Conservation (phyloP, 2,329 filamentous ascomycete genomes). For the Magnaporthiopsis incrustans region DNA sequence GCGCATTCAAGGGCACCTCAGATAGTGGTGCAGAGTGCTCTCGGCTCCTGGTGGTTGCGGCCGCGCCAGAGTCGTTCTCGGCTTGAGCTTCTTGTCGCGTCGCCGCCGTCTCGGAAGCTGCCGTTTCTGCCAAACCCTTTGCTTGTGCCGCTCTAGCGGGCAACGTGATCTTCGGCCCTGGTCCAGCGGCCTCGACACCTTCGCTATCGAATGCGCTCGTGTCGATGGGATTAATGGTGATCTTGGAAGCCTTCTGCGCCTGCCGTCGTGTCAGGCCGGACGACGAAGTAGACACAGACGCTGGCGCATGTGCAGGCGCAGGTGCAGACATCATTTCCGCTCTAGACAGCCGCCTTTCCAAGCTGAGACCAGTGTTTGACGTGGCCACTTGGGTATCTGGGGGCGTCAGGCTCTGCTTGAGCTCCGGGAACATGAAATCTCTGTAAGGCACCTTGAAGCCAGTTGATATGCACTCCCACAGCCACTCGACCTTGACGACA, state of each 20-base stretch:
- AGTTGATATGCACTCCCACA: constrained; percentile 69
- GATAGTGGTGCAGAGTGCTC: constrained; percentile 26
- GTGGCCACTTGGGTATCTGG: constrained; percentile 11
- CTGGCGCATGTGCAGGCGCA: not conserved
- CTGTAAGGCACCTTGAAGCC: constrained; percentile 39
- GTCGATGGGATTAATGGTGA: not conserved
- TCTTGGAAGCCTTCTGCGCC: constrained; percentile 1
- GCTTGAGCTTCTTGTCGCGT: constrained; percentile 22
- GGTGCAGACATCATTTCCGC: not conserved
- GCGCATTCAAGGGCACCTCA: constrained; percentile 30
- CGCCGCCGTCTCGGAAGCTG: constrained; percentile 27
- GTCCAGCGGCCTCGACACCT: not conserved
- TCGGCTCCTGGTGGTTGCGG: constrained; percentile 17
- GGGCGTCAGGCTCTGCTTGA: constrained; percentile 24
- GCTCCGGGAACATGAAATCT: constrained; percentile 38
- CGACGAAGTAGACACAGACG: not conserved
- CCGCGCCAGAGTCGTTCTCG: not conserved
- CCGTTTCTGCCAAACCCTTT: not conserved
- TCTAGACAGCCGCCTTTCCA: not conserved
- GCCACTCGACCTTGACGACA: constrained; percentile 74
- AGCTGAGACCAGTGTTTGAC: constrained; percentile 5
- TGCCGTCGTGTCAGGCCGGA: not conserved
- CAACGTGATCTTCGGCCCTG: not conserved
- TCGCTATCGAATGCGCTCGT: constrained; percentile 2
- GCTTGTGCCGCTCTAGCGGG: not conserved